Percentiles rank a stretch among this genome's conserved stretches.
Evolutionary conservation across 2,329 filamentous ascomycete species (phyloP).

Genomic region (Fusarium sp.): DNA sequence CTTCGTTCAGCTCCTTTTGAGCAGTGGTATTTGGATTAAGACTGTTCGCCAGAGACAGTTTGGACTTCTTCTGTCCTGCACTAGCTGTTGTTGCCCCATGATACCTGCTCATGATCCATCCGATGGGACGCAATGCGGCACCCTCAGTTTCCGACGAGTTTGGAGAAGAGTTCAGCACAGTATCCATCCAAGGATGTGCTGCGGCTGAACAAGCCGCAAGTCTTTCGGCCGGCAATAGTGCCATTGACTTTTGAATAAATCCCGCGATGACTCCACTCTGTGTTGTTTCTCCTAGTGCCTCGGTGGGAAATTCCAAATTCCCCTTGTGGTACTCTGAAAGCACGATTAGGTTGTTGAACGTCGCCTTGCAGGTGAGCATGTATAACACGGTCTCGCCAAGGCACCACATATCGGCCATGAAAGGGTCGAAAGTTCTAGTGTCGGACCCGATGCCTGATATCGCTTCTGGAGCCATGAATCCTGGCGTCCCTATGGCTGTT

Average conservation of each 20-base stretch:
- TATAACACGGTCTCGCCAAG: slow-evolving; percentile 1
- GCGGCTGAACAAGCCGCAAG: neutral
- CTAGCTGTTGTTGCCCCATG: neutral
- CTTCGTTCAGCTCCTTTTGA: neutral
- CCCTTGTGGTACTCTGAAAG: neutral
- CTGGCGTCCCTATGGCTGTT: neutral
- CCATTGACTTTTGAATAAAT: neutral
- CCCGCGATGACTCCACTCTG: neutral
- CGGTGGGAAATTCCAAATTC: neutral
- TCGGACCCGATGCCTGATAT: neutral
- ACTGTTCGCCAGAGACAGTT: neutral
- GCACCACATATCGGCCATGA: neutral
- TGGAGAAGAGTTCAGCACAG: neutral
- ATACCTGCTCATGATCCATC: neutral
- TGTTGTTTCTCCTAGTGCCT: neutral
- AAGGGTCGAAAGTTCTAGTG: neutral
- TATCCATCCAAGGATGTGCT: neutral
- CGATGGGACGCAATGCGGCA: neutral
- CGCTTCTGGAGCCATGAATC: neutral
- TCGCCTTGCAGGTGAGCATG: neutral
- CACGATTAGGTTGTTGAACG: neutral
- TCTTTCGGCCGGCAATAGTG: neutral
- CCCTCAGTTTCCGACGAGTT: neutral
- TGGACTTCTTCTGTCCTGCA: neutral
- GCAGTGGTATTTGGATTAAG: neutral